Conservation (phyloP, 257 asterid species). For the Primulina eburnea region DNA sequence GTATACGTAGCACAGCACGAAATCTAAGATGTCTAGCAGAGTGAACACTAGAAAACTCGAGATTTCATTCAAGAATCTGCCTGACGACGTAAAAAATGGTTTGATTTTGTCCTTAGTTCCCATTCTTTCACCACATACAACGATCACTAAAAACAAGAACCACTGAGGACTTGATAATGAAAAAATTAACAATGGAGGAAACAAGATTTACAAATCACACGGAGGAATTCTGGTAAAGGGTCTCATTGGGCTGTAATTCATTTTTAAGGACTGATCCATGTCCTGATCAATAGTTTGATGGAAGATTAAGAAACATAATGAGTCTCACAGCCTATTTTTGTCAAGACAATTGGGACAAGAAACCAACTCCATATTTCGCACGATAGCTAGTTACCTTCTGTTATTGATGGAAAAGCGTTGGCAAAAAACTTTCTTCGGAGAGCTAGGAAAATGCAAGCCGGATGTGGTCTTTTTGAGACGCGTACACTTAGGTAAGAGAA, state of each 20-base stretch:
- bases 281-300: not conserved
- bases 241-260: not conserved
- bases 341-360: not conserved
- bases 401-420: not conserved
- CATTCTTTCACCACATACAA: slow-evolving; percentile 2
- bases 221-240: not conserved
- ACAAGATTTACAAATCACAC: not conserved
- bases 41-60: slow-evolving; percentile 58
- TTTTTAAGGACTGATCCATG: not conserved
- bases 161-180: not conserved
- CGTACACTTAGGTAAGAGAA: not conserved
- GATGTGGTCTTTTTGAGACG: not conserved
- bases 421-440: not conserved
- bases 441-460: not conserved
- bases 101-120: slow-evolving; percentile 24
- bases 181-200: too few relatives aligned
- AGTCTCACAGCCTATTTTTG: not conserved
- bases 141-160: not conserved
- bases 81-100: slow-evolving; percentile 31
- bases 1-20: slow-evolving; percentile 59
- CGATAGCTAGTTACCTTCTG: not conserved
- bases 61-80: slow-evolving; percentile 44
- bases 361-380: not conserved
- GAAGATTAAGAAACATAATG: not conserved
- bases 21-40: slow-evolving; percentile 59